Base-by-base conservation (phyloP, 257 asterid species). In the Leonotis leonurus region DNA sequence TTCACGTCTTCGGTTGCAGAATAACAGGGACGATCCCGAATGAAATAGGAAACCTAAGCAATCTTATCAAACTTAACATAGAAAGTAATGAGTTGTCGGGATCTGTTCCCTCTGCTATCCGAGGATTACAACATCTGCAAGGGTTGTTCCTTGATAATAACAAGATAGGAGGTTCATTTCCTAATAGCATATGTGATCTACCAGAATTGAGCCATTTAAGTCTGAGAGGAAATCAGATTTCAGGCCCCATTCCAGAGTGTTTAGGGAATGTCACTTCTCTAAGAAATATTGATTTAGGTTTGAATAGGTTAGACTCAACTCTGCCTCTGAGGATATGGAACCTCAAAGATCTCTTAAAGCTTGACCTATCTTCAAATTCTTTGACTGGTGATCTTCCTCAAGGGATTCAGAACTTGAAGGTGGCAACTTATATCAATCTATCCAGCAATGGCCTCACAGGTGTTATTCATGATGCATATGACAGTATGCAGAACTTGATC, bases 201-300 rank as follows among this genome's bases (percentile, higher is more conserved):
- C 26, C 58, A 2, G 13, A 45, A 16, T 22, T 69, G 64, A 22
- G 25, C 58, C 3, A 3, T 17, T 46, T 69, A 18, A 22, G 6
- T 4, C n/a, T 73, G 36, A 26, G 64, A 22, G 35, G n/a, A 2
- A 73, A 61, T 25, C 46, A 49, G 25, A 24, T 72, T 32, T 43
- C 41, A 14, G 72, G 77, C 6, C 61, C 70, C 8, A 60, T 73
- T 26, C 77, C 56, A 0, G 56, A 61, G 2, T 73, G 77, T 43
- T 1, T 73, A 9, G 77, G 60, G 49, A 73, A 62, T 12, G 10
- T 45, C 5, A 44, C 62, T 26, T 43, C 70, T 6, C 22, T 67
- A 6, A 60, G 70, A 54, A 0, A 25, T 3, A 11, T 61, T 18
- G 0, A 26, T 58, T 18, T 74, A 1, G 2, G 2, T 17, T 74